A percentile compares a stretch with the other conserved stretches of the same genome.
Evolutionary conservation across 169 alveolate species (phyloP).

Genomic region (Miamiensis avidus): DNA sequence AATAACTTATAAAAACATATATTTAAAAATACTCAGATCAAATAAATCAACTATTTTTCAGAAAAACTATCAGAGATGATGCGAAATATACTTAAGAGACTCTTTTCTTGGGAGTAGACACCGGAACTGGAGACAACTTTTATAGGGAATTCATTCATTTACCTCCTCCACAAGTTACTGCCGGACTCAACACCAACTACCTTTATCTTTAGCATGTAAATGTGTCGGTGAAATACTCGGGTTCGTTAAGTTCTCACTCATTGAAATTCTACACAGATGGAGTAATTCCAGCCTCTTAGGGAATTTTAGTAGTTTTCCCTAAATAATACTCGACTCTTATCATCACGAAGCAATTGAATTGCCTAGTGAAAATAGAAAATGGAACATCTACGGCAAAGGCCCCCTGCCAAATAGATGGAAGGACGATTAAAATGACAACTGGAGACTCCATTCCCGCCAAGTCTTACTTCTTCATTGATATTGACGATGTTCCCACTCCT

Average conservation of each 20-base stretch:
- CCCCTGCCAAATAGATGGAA: not conserved
- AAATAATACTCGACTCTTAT: not conserved
- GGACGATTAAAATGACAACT: not conserved
- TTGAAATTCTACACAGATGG: not conserved
- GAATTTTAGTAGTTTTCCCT: constrained; percentile 12
- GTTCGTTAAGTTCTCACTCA: constrained; percentile 8
- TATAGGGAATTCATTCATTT: constrained; percentile 19
- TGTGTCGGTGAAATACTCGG: not conserved
- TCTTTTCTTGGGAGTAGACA: not conserved
- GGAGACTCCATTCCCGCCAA: not conserved
- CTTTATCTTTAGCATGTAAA: not conserved
- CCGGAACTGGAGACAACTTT: not conserved
- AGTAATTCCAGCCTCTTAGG: not conserved
- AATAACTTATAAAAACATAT: too few species aligned
- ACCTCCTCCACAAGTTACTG: constrained; percentile 1
- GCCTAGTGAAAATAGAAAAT: not conserved
- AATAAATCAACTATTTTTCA: too few species aligned
- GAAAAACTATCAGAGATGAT: not conserved
- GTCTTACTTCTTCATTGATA: not conserved
- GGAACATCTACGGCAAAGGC: not conserved
- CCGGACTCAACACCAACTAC: not conserved
- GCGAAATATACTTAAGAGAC: not conserved
- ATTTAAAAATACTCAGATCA: too few species aligned
- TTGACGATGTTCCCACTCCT: constrained; percentile 19
- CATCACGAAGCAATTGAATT: not conserved